phyloP scores from a whole-genome alignment of 1,139 yeast species.

The Nakaseomyces bracarensis region DNA sequence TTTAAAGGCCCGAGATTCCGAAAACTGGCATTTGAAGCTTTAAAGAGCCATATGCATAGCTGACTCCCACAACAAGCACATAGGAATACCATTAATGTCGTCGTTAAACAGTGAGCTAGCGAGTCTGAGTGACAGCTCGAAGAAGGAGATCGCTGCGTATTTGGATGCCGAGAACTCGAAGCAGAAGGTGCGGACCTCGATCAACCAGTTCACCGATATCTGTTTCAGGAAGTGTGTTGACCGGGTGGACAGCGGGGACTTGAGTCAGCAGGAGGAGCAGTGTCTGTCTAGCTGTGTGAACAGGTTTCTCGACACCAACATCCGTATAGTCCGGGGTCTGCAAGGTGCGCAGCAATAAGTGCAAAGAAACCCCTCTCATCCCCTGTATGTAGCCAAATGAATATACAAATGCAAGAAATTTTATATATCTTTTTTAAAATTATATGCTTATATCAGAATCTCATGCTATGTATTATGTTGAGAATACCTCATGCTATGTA shows the following conservation, averaged over 20 bases:
- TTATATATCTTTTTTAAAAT: no score
- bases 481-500: neutral
- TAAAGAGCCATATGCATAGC: conserved; percentile 18
- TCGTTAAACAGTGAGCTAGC: conserved; percentile 44
- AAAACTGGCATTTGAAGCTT: no score
- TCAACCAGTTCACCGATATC: conserved; percentile 79
- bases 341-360: conserved; percentile 24
- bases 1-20: no score
- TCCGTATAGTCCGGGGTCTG: conserved; percentile 61
- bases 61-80: conserved; percentile 6
- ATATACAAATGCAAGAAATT: no score
- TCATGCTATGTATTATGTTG: no score
- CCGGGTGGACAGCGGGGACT: conserved; percentile 43
- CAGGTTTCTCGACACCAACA: conserved; percentile 80
- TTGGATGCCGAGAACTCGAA: conserved; percentile 78
- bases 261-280: conserved; percentile 53
- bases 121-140: conserved; percentile 59
- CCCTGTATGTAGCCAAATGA: neutral
- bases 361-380: neutral
- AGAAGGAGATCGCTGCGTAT: conserved; percentile 67
- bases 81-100: conserved; percentile 38
- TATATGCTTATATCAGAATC: no score
- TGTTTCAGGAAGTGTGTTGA: conserved; percentile 83
- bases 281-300: conserved; percentile 78
- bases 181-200: conserved; percentile 79